Evolutionary conservation across 1,139 yeast species (phyloP), one percentile per base, ranked within the genome.

Genomic region (Scheffersomyces cryptocercus): DNA sequence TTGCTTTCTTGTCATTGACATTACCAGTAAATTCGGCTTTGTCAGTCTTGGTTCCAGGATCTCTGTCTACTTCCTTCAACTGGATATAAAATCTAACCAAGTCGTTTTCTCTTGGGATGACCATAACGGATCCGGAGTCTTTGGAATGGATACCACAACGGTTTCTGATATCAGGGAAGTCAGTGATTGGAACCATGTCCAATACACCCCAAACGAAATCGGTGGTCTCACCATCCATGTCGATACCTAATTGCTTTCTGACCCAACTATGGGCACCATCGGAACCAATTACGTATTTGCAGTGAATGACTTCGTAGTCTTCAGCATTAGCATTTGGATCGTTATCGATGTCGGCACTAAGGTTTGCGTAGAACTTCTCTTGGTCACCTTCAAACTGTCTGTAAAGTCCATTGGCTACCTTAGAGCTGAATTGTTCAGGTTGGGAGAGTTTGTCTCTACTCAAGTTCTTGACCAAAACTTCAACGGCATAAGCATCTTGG

Each of bases 261-360:
- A 64, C 69, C 66, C 68, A 63, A 12, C 68, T 62, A 44, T 66
- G 71, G 13, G 72, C 73, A 38, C 73, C 72, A 47, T 67, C 72
- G 38, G 64, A 53, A 26, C 72, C 73, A 36, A 67, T 44, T 35
- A 66, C 65, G 48, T 65, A 67, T 45, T 67, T 67, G 29, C 70
- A 66, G 33, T 58, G 49, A 37, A 66, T 61, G 13, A 53, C 20
- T 38, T 55, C 56, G 38, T 38, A 48, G 7, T 31, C 35, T 9
- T 20, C 20, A 10, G 20, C 35, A 31, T 31, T n/a, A 11, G n/a
- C 15, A 11, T 15, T 7, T 10, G 35, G 35, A 26, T 49, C 50
- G 3, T 42, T 32, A 30, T 48, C 53, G 28, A 42, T 42, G 28
- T 42, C 44, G 10, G 42, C 38, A 29, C 35, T 39, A 32, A 44